Percentiles rank a stretch among this genome's conserved stretches.
phyloP scores from a whole-genome alignment of 2,329 filamentous ascomycete genomes.

The Massarina eburnea region DNA sequence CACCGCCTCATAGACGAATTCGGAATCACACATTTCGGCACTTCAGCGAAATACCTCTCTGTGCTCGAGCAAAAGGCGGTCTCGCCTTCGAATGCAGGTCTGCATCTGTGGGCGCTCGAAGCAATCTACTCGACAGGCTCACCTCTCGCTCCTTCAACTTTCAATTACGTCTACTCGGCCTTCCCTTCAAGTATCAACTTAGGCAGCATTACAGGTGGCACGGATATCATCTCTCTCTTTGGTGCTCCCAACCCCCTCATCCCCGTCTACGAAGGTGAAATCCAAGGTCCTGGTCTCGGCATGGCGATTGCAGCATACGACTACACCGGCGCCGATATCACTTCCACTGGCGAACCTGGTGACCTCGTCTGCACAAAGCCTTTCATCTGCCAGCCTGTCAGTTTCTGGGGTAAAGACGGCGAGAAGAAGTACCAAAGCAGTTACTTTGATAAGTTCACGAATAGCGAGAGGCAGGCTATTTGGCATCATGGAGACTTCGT shows the following conservation, averaged over 20 bases:
- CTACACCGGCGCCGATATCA: conserved; percentile 60
- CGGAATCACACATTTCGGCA: conserved; percentile 88
- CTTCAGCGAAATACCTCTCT: conserved; percentile 89
- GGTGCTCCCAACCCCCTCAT: conserved; percentile 70
- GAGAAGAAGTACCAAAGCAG: conserved; percentile 76
- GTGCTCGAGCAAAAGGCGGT: conserved; percentile 75
- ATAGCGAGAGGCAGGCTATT: conserved; percentile 47
- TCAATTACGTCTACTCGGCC: conserved; percentile 81
- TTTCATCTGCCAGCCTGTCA: conserved; percentile 88
- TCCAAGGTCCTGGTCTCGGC: conserved; percentile 52
- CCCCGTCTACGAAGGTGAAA: conserved; percentile 54
- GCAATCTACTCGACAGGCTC: conserved; percentile 95
- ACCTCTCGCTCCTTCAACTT: conserved; percentile 88
- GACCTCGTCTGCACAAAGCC: conserved; percentile 85
- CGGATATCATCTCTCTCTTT: conserved; percentile 95
- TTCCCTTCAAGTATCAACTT: conserved; percentile 83
- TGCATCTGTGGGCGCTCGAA: conserved; percentile 62
- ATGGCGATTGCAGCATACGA: conserved; percentile 55
- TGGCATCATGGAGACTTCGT: conserved; percentile 98
- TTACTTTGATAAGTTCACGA: conserved; percentile 84
- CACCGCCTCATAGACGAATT: conserved; percentile 79
- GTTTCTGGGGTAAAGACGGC: conserved; percentile 77
- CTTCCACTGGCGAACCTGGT: conserved; percentile 68
- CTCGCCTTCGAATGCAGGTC: conserved; percentile 41
- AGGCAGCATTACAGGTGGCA: conserved; percentile 91